phyloP scores from a whole-genome alignment of 2,329 filamentous ascomycete species.

The Trichoderma sp. region DNA sequence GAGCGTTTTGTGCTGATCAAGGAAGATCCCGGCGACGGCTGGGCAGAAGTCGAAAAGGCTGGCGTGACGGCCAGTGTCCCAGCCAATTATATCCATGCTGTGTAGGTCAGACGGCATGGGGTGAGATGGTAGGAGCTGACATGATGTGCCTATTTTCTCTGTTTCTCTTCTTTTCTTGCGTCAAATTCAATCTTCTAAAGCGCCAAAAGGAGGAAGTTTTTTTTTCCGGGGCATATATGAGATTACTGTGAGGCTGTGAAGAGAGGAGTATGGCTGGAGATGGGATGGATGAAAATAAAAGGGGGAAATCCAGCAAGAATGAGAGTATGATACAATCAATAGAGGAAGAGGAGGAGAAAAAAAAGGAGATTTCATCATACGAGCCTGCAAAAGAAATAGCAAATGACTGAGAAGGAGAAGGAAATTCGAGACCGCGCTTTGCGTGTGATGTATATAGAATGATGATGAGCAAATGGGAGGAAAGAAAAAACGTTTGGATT shows the following conservation, averaged over 20 bases:
- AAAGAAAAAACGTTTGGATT: background rate
- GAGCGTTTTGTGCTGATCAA: conserved; percentile 90
- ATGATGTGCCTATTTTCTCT: too few species aligned
- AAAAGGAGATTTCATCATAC: background rate
- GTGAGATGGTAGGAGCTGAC: background rate
- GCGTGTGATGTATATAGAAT: conserved; percentile 8
- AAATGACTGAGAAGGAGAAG: background rate
- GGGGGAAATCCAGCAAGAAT: background rate
- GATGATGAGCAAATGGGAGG: conserved; percentile 3
- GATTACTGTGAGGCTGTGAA: too few species aligned
- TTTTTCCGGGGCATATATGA: too few species aligned
- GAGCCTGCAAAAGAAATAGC: background rate
- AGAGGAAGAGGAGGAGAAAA: background rate
- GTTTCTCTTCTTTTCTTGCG: too few species aligned
- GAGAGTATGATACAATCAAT: background rate
- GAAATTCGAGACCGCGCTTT: background rate
- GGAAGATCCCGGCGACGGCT: conserved; percentile 88
- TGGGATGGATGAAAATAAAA: background rate
- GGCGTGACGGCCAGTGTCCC: conserved; percentile 87
- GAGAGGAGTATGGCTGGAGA: background rate
- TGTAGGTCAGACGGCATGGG: conserved; percentile 48
- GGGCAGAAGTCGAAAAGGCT: conserved; percentile 94
- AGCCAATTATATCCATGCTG: conserved; percentile 85
- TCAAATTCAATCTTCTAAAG: too few species aligned
- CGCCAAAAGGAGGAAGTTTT: too few species aligned